Evolutionary conservation across 2,329 filamentous ascomycete species (phyloP), one percentile per base, ranked within the genome.

Genomic region (Fusarium temperatum): DNA sequence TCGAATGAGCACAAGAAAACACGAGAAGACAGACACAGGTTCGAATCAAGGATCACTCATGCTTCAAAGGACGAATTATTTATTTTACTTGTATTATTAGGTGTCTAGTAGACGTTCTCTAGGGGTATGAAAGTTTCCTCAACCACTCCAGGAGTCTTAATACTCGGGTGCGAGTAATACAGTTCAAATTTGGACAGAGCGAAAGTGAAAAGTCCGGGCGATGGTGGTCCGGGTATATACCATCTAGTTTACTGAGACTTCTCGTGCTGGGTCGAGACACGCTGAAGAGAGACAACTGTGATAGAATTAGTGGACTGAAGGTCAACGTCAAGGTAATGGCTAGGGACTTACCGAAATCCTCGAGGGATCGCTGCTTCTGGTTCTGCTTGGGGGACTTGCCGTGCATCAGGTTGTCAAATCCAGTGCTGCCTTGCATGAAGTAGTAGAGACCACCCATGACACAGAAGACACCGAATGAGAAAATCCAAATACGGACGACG

Each of bases 341-440:
- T 32, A 41, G 2, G 68, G 87, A 88, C 91, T 89, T 91, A 94
- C 92, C 91, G 80, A 97, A 97, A 86, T 97, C 94, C 87, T 97
- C 94, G 73, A 96, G 88, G 51, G 92, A 94, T 78, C 94, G 89
- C 86, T 96, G 93, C 89, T 94, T 95, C 84, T 92, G 89, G 85
- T 90, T 92, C 83, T 92, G 91, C 88, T 95, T 94, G 76, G 90
- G 90, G 72, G 91, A 93, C 87, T 95, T 95, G 81, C 94, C 94
- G 85, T 97, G 94, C 93, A 97, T 96, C 74, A 97, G 88, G 86
- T 96, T 96, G 85, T 97, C 93, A 83, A 97, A 97, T 72, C 92
- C 92, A 71, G 89, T 84, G 79, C 91, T 94, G 82, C 93, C 93
- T 83, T 96, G 92, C 80, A 97, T 89, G 79, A 96, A 88, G 86